Base-by-base conservation (phyloP, 2,329 filamentous ascomycete genomes). In the Colletotrichum zoysiae region DNA sequence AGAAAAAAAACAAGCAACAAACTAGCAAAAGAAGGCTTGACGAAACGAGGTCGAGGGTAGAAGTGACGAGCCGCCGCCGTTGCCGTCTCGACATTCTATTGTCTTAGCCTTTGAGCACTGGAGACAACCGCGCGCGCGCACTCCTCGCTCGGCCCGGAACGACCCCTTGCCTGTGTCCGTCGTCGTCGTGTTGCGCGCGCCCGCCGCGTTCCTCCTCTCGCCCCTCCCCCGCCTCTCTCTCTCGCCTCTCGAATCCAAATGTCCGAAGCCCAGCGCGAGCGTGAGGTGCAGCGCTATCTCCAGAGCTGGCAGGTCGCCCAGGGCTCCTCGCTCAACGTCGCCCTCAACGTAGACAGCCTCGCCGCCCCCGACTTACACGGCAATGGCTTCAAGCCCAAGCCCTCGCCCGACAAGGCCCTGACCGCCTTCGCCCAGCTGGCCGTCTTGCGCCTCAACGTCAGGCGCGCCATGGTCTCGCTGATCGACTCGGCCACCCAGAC, bases 381-480 rank as follows among this genome's bases (percentile, higher is more conserved):
- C 67, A 65, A 65, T 16, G 86, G 58, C 78, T 84, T 76, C 73
- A 75, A 53, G 46, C 78, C 80, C 7, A 75, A 77, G 44, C 75
- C 78, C n/a, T 81, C 79, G 9, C 76, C 78, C 64, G 82, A 83
- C 73, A 79, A 78, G 59, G 76, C 80, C 5, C 78, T 87, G 23
- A 85, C 83, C 0, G 82, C 84, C 5, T 84, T 86, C 67, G 84
- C 86, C 5, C 87, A 89, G 76, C 80, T 89, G 33, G 84, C 83
- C 40, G 81, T 86, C 12, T 81, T 88, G 66, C 81, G 86, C 0
- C 79, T 88, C 51, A 80, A 82, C 20, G 82, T 82, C 38, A 83
- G 85, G 71, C 82, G 86, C 48, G 82, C 81, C 53, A 83, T 88
- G 78, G 82, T 88, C 30, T 85, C 85, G 61, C 78, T 88, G 23